phyloP scores from a whole-genome alignment of 345 rosid genomes.

The Murraya koenigii region DNA sequence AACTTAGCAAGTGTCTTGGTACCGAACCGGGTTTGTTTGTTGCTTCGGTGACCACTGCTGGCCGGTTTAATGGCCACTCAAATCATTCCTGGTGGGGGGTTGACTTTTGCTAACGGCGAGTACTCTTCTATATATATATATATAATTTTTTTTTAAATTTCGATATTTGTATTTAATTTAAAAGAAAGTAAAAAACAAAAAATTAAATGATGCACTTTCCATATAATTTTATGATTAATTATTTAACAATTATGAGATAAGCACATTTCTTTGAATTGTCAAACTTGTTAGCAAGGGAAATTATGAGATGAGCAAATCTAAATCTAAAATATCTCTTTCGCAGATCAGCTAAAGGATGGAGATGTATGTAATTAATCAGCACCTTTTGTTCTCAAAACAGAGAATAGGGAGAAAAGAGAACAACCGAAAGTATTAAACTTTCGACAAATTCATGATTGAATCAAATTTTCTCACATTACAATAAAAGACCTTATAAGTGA shows the following conservation, averaged over 20 bases:
- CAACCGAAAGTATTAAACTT: not conserved
- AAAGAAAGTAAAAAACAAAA: no score
- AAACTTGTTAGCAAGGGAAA: not conserved
- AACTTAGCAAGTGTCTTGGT: not conserved
- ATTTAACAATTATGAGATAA: no score
- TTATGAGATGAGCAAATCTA: not conserved
- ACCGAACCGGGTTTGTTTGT: constrained; percentile 8
- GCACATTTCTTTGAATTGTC: no score
- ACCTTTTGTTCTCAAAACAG: not conserved
- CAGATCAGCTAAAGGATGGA: no score
- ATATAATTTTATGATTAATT: no score
- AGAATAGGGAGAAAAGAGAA: not conserved
- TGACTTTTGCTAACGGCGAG: not conserved
- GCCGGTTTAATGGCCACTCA: constrained; percentile 4
- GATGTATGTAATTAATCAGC: not conserved
- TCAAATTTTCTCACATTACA: no score
- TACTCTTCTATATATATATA: no score
- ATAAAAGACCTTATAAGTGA: no score
- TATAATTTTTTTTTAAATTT: no score
- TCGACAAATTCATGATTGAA: no score
- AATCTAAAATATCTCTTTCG: not conserved
- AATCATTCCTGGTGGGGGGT: not conserved
- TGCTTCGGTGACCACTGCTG: not conserved
- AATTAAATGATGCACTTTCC: no score
- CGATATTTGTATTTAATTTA: no score